Percentiles rank a stretch among this genome's conserved stretches.
These are phyloP conservation scores for Coccomyxa subellipsoidea DNA, from an alignment of 163 green algal genomes.

Conservation along the genomic window DNA sequence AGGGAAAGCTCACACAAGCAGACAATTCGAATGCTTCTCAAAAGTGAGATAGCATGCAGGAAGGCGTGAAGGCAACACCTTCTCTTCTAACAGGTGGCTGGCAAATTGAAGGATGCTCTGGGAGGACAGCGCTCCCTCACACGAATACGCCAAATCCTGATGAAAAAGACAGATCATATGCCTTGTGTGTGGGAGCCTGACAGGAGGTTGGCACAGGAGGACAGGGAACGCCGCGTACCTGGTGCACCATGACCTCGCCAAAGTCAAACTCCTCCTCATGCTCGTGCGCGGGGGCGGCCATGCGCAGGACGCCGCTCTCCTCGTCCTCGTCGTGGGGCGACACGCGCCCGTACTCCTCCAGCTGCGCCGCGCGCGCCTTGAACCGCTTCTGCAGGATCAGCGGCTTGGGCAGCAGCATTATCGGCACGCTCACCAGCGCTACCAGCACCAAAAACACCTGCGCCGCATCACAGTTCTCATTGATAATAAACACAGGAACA, in stretches of 20 bases:
- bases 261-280: slow-evolving; percentile 91
- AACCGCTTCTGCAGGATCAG: slow-evolving; percentile 88
- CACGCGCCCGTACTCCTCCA: slow-evolving; percentile 29
- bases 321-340: slow-evolving; percentile 28
- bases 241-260: slow-evolving; percentile 86
- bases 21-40: background rate
- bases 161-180: too few relatives aligned
- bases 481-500: too few relatives aligned
- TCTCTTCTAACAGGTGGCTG: too few relatives aligned
- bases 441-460: slow-evolving; percentile 86
- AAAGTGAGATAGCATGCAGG: too few relatives aligned
- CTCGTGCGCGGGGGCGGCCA: slow-evolving; percentile 34
- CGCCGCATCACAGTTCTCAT: slow-evolving; percentile 8
- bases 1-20: background rate
- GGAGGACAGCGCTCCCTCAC: too few relatives aligned
- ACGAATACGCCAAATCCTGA: too few relatives aligned
- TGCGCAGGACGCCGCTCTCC: slow-evolving; percentile 22
- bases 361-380: slow-evolving; percentile 44
- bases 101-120: too few relatives aligned
- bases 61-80: too few relatives aligned
- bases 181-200: too few relatives aligned
- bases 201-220: too few relatives aligned
- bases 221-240: slow-evolving; percentile 26
- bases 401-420: slow-evolving; percentile 98
- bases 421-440: slow-evolving; percentile 83